Base-by-base conservation (phyloP, 2,329 filamentous ascomycete species). In the Diplodia seriata region DNA sequence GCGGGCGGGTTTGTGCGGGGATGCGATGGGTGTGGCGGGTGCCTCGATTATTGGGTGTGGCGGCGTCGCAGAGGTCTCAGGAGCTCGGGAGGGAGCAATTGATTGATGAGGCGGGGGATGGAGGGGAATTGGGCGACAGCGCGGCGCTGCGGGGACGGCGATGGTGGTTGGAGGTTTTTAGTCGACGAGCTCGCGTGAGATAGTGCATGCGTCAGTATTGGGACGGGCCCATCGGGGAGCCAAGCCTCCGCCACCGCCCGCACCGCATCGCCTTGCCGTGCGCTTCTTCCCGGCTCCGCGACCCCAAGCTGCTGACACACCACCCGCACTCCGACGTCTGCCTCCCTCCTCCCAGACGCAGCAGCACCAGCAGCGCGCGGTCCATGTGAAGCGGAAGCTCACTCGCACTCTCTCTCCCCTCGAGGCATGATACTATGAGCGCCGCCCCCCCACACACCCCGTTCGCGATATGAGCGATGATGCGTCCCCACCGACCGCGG, bases 401-500 rank as follows among this genome's bases (percentile, higher is more conserved):
- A 47, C 55, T n/a, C 47, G 4, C 40, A 29, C 31, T 3, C 3
- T 50, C 55, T 23, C 47, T 20, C 38, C 14, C 18, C n/a, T 33
- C 55, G 47, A 51, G 57, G 49, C 40, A 53, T 56, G 66, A 43
- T 64, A 62, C 59, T 63, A 64, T 63, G 66, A 56, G 57, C 57
- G 59, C 33, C 49, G 38, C 50, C 33, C 40, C 51, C 55, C 50
- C 26, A 20, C 47, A 55, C 33, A 65, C 53, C 40, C 67, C 61
- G 61, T 68, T 66, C 67, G 73, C 74, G 77, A 76, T 73, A 79
- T 79, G 78, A 76, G 77, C 73, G 74, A 77, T 76, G 78, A 76
- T 75, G 75, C 73, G 70, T 76, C 76, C 72, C 76, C 77, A 69
- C 78, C 77, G 68, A 72, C 57, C 40, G 51, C 56, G 49, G 57